A percentile compares a stretch with the other conserved stretches of the same genome.
phyloP scores from a whole-genome alignment of 148 eudicot genomes.

The Pharnaceum exiguum region DNA sequence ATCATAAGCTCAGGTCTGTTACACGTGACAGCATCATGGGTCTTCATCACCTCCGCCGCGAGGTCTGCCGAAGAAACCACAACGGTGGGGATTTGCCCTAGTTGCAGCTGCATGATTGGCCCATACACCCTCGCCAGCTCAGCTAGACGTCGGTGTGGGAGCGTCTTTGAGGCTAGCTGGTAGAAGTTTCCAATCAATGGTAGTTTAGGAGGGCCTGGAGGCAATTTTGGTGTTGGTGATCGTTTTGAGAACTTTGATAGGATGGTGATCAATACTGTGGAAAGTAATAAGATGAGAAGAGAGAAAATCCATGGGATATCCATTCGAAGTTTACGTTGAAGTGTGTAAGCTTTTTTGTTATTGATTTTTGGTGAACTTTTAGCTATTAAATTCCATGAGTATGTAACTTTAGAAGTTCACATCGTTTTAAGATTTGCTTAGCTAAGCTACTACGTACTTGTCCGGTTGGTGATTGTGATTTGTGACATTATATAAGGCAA shows the following conservation, averaged over 20 bases:
- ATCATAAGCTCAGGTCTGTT: constrained; percentile 17
- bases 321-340: too few species aligned
- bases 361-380: too few species aligned
- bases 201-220: constrained; percentile 17
- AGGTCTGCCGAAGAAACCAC: constrained; percentile 20
- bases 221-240: constrained; percentile 4
- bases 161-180: constrained; percentile 11
- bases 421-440: too few species aligned
- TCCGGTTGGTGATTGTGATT: too few species aligned
- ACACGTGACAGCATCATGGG: constrained; percentile 26
- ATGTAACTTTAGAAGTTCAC: too few species aligned
- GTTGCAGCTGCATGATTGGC: constrained; percentile 20
- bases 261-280: neutral
- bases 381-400: too few species aligned
- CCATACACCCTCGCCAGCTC: constrained; percentile 15
- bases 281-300: neutral
- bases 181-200: constrained; percentile 24
- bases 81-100: constrained; percentile 19
- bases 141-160: constrained; percentile 16
- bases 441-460: too few species aligned
- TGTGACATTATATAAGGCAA: too few species aligned
- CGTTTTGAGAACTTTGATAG: neutral
- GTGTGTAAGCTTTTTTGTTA: too few species aligned
- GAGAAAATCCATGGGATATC: neutral
- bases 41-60: constrained; percentile 26